Evolutionary conservation across 2,329 filamentous ascomycete species (phyloP), one percentile per base, ranked within the genome.

Genomic region (Diatrype stigma): DNA sequence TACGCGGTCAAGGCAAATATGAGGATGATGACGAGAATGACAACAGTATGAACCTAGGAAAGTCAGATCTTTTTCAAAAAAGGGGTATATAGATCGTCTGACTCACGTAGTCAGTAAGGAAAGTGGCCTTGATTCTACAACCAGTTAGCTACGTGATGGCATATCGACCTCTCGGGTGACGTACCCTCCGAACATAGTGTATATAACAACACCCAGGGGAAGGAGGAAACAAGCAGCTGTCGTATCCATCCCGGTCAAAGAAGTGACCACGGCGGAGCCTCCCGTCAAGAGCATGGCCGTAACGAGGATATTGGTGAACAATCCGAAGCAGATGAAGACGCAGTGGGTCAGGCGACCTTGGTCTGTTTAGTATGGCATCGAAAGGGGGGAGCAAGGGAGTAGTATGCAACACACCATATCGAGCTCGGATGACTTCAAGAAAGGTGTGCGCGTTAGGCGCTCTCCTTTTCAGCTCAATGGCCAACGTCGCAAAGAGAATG

Each of bases 251-350:
- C 87, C 87, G 1, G 86, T 90, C 49, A 91, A 69, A 19, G 84
- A 77, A 21, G 74, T 79, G 58, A 87, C 79, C 0, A 92, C 90
- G 8, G 87, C 86, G 14, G 83, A 83, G 38, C 90, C 90, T 54
- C 91, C 90, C 22, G 89, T 90, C 56, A 96, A 80, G 46, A 96
- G 73, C 89, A 94, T 94, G 38, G 89, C 84, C 0, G 90, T 92
- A 26, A 95, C 90, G 2, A 95, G 77, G 40, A 93, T 87, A 63
- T 93, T 90, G 32, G 89, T 94, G 70, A 89, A 84, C 17, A 93
- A 71, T 42, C 87, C 89, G 57, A 94, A 95, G 3, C 85, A 75
- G 54, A 90, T 87, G 65, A 89, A 95, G 3, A 91, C 87, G 12
- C 84, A 72, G 62, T 96, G 90, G 0, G 88, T 86, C 1, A 70